Evolutionary conservation across 371 early-diverging fungal genomes (phyloP), one percentile per base, ranked within the genome.

Genomic region (Apophysomyces ossiformis): DNA sequence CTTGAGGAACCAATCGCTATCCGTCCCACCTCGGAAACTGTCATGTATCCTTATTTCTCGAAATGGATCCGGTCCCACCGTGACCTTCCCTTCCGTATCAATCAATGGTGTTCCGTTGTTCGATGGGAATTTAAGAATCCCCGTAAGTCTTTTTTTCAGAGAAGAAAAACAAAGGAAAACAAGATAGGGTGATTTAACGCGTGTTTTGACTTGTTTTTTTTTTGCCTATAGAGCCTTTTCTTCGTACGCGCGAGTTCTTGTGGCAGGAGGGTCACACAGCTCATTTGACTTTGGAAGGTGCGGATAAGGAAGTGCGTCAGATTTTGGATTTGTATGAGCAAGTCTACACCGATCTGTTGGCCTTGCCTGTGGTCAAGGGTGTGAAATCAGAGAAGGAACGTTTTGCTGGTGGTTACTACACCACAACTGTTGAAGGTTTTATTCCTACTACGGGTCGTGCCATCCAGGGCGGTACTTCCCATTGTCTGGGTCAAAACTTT

Each of bases 261-360:
- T 99, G 99, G 99, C 99, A 99, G 81, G 99, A 99, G 84, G 99
- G 99, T 58, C 99, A 99, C 86, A 98, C 99, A 41, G 99, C 99
- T 13, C 95, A 96, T 75, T 88, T 97, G 65, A 95, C 91, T 47
- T 88, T 94, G 83, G 90, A 91, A 45, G 96, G 92, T 61, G 98
- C 99, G 54, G 97, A 93, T 76, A 67, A 75, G 37, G 99, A 99
- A 84, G 99, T 98, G 18, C 83, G 78, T 57, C 84, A 95, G 64
- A 97, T 99, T 66, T 81, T 99, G 67, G 96, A 98, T 37, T 85
- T 98, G 60, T 99, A 99, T 82, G 93, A 93, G 61, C 90, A 92
- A 44, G 93, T 99, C 41, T 99, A 99, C 83, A 96, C 92, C 74
- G 97, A 99, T 74, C 84, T 97, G 37, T 87, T 99, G 60, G 99